Evolutionary conservation across 768 basidiomycete species (phyloP).

Genomic region (Naganishia antarctica): DNA sequence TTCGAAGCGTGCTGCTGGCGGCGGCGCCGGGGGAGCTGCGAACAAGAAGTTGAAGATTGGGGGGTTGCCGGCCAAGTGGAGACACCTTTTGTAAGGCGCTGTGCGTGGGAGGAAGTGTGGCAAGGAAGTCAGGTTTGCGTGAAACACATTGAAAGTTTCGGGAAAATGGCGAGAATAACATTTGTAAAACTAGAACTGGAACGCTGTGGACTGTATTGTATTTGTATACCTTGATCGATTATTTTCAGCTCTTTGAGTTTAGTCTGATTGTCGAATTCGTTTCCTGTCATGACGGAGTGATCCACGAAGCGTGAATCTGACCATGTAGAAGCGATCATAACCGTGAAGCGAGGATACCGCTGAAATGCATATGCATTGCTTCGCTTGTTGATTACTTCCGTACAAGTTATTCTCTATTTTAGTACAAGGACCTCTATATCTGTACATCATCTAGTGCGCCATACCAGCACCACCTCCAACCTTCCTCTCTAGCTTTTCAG

Average conservation of each 20-base stretch:
- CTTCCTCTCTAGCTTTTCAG: not conserved
- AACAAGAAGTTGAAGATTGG: not conserved
- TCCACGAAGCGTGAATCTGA: too few relatives aligned
- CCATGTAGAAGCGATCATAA: too few relatives aligned
- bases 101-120: not conserved
- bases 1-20: not conserved
- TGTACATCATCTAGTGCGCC: not conserved
- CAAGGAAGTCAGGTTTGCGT: not conserved
- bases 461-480: conserved; percentile 11
- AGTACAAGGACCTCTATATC: not conserved
- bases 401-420: conserved; percentile 14
- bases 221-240: too few relatives aligned
- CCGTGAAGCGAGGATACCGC: too few relatives aligned
- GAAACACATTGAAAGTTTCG: too few relatives aligned
- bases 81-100: not conserved
- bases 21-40: not conserved
- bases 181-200: too few relatives aligned
- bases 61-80: not conserved
- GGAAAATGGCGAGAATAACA: too few relatives aligned
- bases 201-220: too few relatives aligned
- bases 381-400: not conserved
- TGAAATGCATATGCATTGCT: too few relatives aligned
- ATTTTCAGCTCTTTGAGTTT: too few relatives aligned
- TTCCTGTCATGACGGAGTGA: too few relatives aligned
- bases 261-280: too few relatives aligned